Base-by-base conservation (phyloP, 1,284 basidiomycete species). In the Prillingera fragicola region DNA sequence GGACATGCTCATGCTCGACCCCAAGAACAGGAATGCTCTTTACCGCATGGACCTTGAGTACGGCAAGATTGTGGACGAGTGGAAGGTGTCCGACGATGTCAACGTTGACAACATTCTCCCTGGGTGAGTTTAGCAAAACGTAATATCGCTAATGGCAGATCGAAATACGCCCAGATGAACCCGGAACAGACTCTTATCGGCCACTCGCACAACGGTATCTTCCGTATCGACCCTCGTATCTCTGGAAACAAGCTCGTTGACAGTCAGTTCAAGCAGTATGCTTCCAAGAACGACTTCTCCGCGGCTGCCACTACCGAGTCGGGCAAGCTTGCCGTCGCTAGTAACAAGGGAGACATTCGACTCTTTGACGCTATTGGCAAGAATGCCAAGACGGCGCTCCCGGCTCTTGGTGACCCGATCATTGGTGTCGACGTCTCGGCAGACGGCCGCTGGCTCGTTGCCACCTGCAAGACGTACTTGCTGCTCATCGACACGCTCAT, bases 361-460 rank as follows among this genome's bases (percentile, higher is more conserved):
- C 74, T 99, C 41, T 99, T 94, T 61, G 95, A 99, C 69, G 77
- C 83, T 41, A 88, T 99, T 56, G 95, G 95, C 36, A 98, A 97
- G 80, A 98, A 91, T 61, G 95, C 95, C 26, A 99, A 98, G 80
- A 98, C 95, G 17, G 90, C 91, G n/a, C 74, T 98, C 36, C 90
- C 94, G 21, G 87, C 91, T 25, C 78, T 97, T 22, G 92, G 95
- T 22, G 91, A 96, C 71, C 89, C 94, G 32, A 96, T 98, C 62
- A 71, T 89, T 39, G 94, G 94, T 24, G 80, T 99, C 38, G 95
- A 99, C 70, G 89, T 91, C 8, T 92, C 92, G 3, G 84, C 88
- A 14, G 84, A 90, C 67, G 95, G 95, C 27, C 82, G 91, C 42
- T 99, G 85, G 79, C 81, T 98, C 46, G 86, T 99, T 24, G 95